Evolutionary conservation across 331 rosid species (phyloP).

Genomic region (Rosa hybrid): DNA sequence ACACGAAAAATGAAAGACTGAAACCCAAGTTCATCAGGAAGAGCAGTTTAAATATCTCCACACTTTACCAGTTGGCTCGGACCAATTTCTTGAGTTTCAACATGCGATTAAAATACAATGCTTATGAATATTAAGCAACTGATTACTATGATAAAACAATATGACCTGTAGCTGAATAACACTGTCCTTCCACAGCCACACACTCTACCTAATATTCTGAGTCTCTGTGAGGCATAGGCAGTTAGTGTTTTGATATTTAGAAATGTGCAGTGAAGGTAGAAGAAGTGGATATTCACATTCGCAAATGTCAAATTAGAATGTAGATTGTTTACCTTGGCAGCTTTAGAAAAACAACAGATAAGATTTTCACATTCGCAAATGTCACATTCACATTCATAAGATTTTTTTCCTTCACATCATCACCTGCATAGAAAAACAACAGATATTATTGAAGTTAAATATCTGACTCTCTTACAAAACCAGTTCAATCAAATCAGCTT

Average conservation of each 20-base stretch:
- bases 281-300: not conserved
- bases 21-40: no score
- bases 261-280: not conserved
- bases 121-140: not conserved
- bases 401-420: constrained; percentile 94
- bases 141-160: constrained; percentile 1
- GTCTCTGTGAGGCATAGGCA: constrained; percentile 51
- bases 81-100: not conserved
- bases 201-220: constrained; percentile 62
- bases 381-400: constrained; percentile 40
- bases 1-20: no score
- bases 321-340: constrained; percentile 59
- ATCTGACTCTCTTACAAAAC: not conserved
- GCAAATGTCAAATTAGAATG: not conserved
- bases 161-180: constrained; percentile 86
- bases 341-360: constrained; percentile 47
- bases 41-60: not conserved
- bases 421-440: constrained; percentile 52
- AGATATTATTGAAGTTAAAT: not conserved
- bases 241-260: constrained; percentile 1
- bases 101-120: constrained; percentile 3
- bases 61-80: not conserved
- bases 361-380: not conserved
- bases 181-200: constrained; percentile 87
- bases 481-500: not conserved